These are phyloP conservation scores for Kitagawia praeruptora DNA, from an alignment of 129 eudicot genomes.

Conservation along the genomic window DNA sequence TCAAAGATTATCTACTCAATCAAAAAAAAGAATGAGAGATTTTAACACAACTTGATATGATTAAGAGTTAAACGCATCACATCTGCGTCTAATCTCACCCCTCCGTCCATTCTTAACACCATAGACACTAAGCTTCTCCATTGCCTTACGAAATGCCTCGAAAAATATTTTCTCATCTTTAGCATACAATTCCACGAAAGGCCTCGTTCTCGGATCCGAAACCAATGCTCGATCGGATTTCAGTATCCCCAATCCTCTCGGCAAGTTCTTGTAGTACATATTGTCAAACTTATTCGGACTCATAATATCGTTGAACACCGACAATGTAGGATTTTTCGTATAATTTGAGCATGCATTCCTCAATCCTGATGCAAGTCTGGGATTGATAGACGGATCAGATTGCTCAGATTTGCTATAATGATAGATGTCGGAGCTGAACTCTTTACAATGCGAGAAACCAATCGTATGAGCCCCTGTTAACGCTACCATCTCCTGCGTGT, in stretches of 20 bases:
- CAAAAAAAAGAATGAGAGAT: neutral
- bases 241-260: slow-evolving; percentile 60
- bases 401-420: slow-evolving; percentile 34
- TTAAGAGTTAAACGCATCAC: slow-evolving; percentile 49
- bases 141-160: slow-evolving; percentile 49
- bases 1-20: neutral
- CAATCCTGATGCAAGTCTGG: slow-evolving; percentile 41
- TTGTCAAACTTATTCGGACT: slow-evolving; percentile 71
- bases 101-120: slow-evolving; percentile 54
- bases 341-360: slow-evolving; percentile 49
- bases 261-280: slow-evolving; percentile 49
- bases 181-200: slow-evolving; percentile 34
- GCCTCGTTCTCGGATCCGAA: slow-evolving; percentile 45
- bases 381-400: slow-evolving; percentile 48
- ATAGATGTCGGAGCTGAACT: slow-evolving; percentile 51
- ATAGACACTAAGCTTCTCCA: slow-evolving; percentile 60
- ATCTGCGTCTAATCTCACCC: slow-evolving; percentile 81
- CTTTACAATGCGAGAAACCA: slow-evolving; percentile 75
- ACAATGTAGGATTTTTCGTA: slow-evolving; percentile 38
- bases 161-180: slow-evolving; percentile 43
- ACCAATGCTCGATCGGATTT: slow-evolving; percentile 45
- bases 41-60: neutral
- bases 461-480: slow-evolving; percentile 76
- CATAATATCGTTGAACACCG: slow-evolving; percentile 74
- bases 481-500: slow-evolving; percentile 71